Percentiles rank a stretch among this genome's conserved stretches.
Evolutionary conservation across 805 yeast genomes (phyloP).

Genomic region (Ogataea degrootiae): DNA sequence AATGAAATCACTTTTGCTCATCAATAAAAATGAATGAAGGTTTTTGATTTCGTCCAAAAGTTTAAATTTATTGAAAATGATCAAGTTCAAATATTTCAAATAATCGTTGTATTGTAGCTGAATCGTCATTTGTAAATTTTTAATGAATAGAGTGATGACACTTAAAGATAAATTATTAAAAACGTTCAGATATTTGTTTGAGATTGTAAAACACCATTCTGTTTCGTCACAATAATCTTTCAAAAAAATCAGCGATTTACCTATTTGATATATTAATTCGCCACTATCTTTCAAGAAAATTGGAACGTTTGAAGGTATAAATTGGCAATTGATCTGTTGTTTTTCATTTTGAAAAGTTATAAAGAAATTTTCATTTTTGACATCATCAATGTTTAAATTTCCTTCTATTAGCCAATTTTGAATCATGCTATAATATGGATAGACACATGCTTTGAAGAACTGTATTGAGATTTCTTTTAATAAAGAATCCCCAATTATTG

Average conservation of each 20-base stretch:
- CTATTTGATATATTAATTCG: slow-evolving; percentile 55
- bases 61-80: slow-evolving; percentile 46
- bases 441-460: slow-evolving; percentile 42
- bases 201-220: slow-evolving; percentile 41
- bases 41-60: slow-evolving; percentile 53
- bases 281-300: slow-evolving; percentile 37
- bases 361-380: slow-evolving; percentile 60
- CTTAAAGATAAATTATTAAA: neutral
- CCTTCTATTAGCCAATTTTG: slow-evolving; percentile 71
- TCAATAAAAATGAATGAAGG: slow-evolving; percentile 61
- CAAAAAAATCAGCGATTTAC: slow-evolving; percentile 65
- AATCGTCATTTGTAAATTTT: slow-evolving; percentile 31
- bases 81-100: slow-evolving; percentile 43
- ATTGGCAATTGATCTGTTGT: neutral
- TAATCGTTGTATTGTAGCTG: slow-evolving; percentile 48
- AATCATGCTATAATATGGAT: slow-evolving; percentile 58
- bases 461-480: slow-evolving; percentile 39
- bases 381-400: slow-evolving; percentile 36
- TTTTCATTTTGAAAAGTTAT: slow-evolving; percentile 14
- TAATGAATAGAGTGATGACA: neutral
- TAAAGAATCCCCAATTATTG: slow-evolving; percentile 59
- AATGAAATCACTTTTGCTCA: slow-evolving; percentile 81
- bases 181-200: slow-evolving; percentile 6
- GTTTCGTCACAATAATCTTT: slow-evolving; percentile 62
- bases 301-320: slow-evolving; percentile 36